A percentile compares a stretch with the other conserved stretches of the same genome.
phyloP scores from a whole-genome alignment of 768 basidiomycete genomes.

The Lactarius hengduanensis region DNA sequence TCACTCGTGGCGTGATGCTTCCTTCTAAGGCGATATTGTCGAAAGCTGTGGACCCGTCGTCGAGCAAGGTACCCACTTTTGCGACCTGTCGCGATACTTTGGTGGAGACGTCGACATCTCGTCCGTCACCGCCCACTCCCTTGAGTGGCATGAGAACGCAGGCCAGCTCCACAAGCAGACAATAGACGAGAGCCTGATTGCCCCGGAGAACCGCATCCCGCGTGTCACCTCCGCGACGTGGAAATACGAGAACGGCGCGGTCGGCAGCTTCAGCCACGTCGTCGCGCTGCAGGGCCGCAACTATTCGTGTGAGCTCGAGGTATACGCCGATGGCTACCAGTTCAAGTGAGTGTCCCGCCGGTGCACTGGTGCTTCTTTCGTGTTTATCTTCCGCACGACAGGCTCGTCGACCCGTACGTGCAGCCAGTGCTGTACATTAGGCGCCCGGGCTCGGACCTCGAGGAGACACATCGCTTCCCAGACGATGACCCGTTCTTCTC shows the following conservation, averaged over 20 bases:
- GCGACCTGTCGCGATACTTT: conserved; percentile 95
- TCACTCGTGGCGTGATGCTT: background rate
- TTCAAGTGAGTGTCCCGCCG: conserved; percentile 54
- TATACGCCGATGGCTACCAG: conserved; percentile 90
- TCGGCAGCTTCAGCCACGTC: conserved; percentile 88
- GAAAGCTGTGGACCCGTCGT: conserved; percentile 74
- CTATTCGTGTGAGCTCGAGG: conserved; percentile 93
- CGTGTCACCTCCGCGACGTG: conserved; percentile 92
- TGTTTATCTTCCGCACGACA: conserved; percentile 34
- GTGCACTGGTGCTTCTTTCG: conserved; percentile 12
- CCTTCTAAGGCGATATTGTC: conserved; percentile 5
- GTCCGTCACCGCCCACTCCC: conserved; percentile 77
- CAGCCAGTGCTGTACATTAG: conserved; percentile 86
- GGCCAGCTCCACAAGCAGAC: conserved; percentile 78
- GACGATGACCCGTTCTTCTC: conserved; percentile 95
- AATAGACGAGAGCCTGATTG: conserved; percentile 82
- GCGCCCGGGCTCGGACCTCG: conserved; percentile 75
- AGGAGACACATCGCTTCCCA: conserved; percentile 66
- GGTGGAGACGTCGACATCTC: conserved; percentile 92
- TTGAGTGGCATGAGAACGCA: conserved; percentile 90
- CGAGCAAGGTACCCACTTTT: conserved; percentile 96
- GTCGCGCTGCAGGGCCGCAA: conserved; percentile 89
- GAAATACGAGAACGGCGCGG: conserved; percentile 96
- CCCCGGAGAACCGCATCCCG: conserved; percentile 87
- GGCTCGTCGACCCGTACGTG: conserved; percentile 91